Evolutionary conservation across 257 asterid species (phyloP).

Genomic region (Paulownia fortunei): DNA sequence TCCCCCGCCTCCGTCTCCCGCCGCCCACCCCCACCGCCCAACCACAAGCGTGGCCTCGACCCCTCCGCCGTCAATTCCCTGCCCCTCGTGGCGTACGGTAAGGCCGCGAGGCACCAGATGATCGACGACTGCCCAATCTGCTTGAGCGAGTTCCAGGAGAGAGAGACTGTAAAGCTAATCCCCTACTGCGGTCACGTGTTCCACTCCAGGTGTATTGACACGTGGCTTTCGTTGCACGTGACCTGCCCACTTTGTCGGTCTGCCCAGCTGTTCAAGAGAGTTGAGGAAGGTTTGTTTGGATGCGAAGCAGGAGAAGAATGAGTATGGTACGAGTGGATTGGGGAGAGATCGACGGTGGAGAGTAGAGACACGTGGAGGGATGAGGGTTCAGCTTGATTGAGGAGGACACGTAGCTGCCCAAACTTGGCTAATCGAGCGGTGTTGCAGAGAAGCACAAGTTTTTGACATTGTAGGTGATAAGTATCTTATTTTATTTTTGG

Average conservation of each 20-base stretch:
- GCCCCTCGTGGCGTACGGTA: slow-evolving; percentile 58
- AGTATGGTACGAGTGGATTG: not conserved
- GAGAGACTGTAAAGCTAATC: slow-evolving; percentile 61
- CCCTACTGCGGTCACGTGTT: slow-evolving; percentile 83
- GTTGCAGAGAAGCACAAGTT: slow-evolving; percentile 45
- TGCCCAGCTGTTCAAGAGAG: slow-evolving; percentile 49
- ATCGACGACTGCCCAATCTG: slow-evolving; percentile 69
- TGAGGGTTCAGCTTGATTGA: not conserved
- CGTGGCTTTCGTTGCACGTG: slow-evolving; percentile 76
- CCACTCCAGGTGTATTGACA: slow-evolving; percentile 67
- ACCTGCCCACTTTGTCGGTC: slow-evolving; percentile 85
- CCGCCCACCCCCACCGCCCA: slow-evolving; percentile 26
- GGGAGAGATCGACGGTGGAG: slow-evolving; percentile 31
- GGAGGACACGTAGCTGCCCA: slow-evolving; percentile 20
- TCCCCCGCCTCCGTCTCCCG: slow-evolving; percentile 1
- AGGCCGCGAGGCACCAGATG: slow-evolving; percentile 44
- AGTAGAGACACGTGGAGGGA: slow-evolving; percentile 40
- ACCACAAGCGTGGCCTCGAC: slow-evolving; percentile 44
- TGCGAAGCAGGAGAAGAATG: slow-evolving; percentile 29
- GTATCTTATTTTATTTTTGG: not conserved
- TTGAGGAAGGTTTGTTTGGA: slow-evolving; percentile 45
- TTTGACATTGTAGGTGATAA: slow-evolving; percentile 16
- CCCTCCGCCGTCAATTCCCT: slow-evolving; percentile 42
- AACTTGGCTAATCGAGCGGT: not conserved
- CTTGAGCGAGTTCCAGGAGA: slow-evolving; percentile 62